These are phyloP conservation scores for Crithidia expoeki DNA, from an alignment of 208 protist genomes.

Conservation along the genomic window DNA sequence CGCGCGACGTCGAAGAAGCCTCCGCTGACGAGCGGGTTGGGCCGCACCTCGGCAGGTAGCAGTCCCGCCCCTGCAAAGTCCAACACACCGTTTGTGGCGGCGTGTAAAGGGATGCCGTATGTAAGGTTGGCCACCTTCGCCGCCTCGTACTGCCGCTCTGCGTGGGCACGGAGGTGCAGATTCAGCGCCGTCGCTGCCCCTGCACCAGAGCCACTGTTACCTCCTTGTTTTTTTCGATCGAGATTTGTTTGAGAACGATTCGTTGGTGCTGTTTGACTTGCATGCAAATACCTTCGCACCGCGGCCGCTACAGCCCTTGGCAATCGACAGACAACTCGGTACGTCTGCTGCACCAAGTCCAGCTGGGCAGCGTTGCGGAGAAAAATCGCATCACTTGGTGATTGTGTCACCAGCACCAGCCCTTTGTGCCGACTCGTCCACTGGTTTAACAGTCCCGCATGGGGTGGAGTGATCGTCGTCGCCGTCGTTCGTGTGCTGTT, in stretches of 20 bases:
- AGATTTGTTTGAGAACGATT: too few species aligned
- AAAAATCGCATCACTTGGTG: constrained; percentile 52
- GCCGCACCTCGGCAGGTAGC: constrained; percentile 20
- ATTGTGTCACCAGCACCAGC: constrained; percentile 46
- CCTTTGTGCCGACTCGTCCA: constrained; percentile 63
- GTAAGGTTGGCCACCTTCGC: neutral
- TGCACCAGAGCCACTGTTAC: neutral
- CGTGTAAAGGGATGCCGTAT: constrained; percentile 18
- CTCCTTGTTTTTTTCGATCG: neutral
- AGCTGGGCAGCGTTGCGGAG: constrained; percentile 66
- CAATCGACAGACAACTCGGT: constrained; percentile 71
- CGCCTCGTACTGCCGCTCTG: constrained; percentile 10
- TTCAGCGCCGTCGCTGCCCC: constrained; percentile 33
- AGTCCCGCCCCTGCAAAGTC: neutral
- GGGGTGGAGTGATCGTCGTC: too few species aligned
- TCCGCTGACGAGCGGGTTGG: constrained; percentile 32
- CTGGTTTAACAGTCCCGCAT: constrained; percentile 45
- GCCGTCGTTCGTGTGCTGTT: neutral
- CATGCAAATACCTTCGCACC: constrained; percentile 21
- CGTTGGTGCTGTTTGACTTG: neutral
- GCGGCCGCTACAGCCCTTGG: constrained; percentile 43
- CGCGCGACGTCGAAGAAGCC: constrained; percentile 42
- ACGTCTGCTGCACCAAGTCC: constrained; percentile 58
- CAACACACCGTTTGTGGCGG: too few species aligned
- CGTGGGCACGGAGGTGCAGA: constrained; percentile 41